Percentiles rank a stretch among this genome's conserved stretches.
Evolutionary conservation across 176 grass and related monocot species (phyloP).

Genomic region (Bromus sterilis): DNA sequence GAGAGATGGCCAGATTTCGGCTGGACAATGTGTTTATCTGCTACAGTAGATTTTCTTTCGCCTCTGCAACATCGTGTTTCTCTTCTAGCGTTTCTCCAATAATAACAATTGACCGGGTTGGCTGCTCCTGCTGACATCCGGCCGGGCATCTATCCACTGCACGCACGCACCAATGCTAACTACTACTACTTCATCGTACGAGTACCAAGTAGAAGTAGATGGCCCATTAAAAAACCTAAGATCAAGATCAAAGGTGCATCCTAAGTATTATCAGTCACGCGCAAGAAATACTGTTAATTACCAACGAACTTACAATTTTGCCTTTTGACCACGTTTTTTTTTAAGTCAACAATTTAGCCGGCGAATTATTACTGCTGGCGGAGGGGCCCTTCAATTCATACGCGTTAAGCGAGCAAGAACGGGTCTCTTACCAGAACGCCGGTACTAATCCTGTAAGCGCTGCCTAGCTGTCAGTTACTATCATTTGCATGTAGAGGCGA

Average conservation of each 20-base stretch:
- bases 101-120: neutral
- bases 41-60: too few species aligned
- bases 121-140: neutral
- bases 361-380: neutral
- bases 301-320: neutral
- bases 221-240: too few species aligned
- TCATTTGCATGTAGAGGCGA: neutral
- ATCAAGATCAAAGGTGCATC: too few species aligned
- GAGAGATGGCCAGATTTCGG: neutral
- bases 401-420: neutral
- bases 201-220: too few species aligned
- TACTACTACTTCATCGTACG: too few species aligned
- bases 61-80: too few species aligned
- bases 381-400: neutral
- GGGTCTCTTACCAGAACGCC: neutral
- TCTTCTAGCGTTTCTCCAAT: neutral
- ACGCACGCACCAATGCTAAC: neutral
- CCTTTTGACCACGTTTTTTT: neutral
- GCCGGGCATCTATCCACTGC: neutral
- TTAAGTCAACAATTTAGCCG: too few species aligned
- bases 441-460: neutral
- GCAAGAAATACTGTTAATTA: too few species aligned
- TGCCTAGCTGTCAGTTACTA: neutral
- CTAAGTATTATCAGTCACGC: too few species aligned
- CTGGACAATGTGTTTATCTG: neutral